Conservation (phyloP, 1,284 basidiomycete genomes). For the Kalmanozyma brasiliensis region DNA sequence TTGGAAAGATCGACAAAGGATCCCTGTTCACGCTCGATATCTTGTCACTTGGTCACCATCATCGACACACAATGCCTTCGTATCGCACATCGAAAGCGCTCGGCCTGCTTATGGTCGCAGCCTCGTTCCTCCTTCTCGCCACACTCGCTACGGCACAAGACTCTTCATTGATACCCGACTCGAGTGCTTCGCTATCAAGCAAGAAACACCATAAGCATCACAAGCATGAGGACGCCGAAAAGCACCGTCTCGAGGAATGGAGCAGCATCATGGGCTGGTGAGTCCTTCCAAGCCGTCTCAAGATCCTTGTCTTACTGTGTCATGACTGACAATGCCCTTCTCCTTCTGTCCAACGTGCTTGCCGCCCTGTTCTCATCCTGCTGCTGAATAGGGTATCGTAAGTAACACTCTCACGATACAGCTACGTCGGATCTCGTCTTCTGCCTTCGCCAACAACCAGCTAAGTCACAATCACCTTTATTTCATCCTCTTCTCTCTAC, state of each 20-base stretch:
- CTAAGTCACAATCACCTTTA: constrained; percentile 31
- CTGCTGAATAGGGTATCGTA: constrained; percentile 42
- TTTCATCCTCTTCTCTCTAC: constrained; percentile 2
- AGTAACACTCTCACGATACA: constrained; percentile 9
- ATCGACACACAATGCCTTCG: constrained; percentile 16
- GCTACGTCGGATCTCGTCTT: not conserved
- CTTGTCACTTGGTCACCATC: not conserved
- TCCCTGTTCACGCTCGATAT: too few species aligned
- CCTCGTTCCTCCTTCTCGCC: constrained; percentile 24
- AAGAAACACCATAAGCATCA: constrained; percentile 15
- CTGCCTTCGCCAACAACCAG: constrained; percentile 20
- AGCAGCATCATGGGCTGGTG: constrained; percentile 56
- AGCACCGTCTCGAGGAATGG: constrained; percentile 44
- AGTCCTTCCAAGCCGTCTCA: constrained; percentile 2
- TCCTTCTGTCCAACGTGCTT: constrained; percentile 4
- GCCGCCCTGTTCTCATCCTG: constrained; percentile 17
- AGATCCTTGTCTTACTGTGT: not conserved
- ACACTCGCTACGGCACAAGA: constrained; percentile 12
- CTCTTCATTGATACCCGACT: constrained; percentile 14
- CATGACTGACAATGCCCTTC: constrained; percentile 5
- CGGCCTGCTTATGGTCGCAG: constrained; percentile 23
- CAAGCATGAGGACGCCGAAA: constrained; percentile 9
- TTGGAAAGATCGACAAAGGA: too few species aligned
- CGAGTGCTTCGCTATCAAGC: constrained; percentile 7
- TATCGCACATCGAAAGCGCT: constrained; percentile 22